These are phyloP conservation scores for Fusarium poae DNA, from an alignment of 2,329 filamentous ascomycete genomes.

Conservation along the genomic window DNA sequence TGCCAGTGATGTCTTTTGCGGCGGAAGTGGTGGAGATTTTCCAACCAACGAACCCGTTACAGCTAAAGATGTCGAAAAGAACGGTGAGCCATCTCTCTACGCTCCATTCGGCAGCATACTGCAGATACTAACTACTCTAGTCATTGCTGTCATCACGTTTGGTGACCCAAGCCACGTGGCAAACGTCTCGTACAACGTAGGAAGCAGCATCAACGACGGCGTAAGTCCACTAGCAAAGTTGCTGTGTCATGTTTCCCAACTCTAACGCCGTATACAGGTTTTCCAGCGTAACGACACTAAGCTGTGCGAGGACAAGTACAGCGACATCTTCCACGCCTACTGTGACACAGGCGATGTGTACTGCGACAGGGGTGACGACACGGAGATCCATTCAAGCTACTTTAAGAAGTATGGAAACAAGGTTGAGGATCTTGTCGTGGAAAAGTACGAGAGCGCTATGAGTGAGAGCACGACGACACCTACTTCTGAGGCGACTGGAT, in stretches of 20 bases:
- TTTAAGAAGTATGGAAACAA: constrained; percentile 53
- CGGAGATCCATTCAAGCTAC: constrained; percentile 54
- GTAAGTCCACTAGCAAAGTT: constrained; percentile 49
- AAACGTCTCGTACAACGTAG: constrained; percentile 54
- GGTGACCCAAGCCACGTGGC: constrained; percentile 58
- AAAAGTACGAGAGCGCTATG: constrained; percentile 48
- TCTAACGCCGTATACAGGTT: constrained; percentile 50
- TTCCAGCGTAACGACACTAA: constrained; percentile 54
- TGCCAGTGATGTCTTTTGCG: constrained; percentile 56
- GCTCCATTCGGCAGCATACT: not conserved
- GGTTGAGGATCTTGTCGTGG: constrained; percentile 54
- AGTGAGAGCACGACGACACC: constrained; percentile 13
- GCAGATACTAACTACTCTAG: constrained; percentile 46
- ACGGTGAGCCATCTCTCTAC: constrained; percentile 45
- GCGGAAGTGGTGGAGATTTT: constrained; percentile 50
- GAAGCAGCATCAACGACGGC: constrained; percentile 55
- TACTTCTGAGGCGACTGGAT: constrained; percentile 14
- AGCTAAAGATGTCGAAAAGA: constrained; percentile 49
- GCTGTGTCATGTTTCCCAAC: constrained; percentile 5
- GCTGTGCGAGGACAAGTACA: constrained; percentile 54
- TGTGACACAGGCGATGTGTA: constrained; percentile 59
- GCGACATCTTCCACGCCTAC: constrained; percentile 55
- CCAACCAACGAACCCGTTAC: constrained; percentile 46
- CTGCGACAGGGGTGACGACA: constrained; percentile 53
- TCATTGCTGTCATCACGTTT: constrained; percentile 57